Evolutionary conservation across 345 rosid genomes (phyloP).

Genomic region (Eucalyptus caleyi): DNA sequence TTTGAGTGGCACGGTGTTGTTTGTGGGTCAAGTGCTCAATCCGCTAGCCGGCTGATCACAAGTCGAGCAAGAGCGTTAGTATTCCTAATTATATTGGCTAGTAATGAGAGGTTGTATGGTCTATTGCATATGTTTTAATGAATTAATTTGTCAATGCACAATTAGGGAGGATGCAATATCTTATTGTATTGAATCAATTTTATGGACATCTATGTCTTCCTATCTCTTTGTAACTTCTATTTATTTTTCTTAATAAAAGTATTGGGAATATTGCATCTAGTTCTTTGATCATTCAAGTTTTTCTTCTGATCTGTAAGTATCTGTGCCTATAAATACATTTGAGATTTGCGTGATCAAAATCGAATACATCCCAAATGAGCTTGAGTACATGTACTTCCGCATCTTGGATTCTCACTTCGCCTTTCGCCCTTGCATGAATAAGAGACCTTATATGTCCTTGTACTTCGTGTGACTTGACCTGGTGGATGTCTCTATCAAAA

Average conservation of each 20-base stretch:
- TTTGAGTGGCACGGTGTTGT: not conserved
- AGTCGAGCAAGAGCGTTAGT: not conserved
- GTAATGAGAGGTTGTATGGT: not conserved
- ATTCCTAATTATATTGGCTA: not conserved
- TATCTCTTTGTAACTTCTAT: not conserved
- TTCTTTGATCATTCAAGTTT: not conserved
- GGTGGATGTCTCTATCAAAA: not conserved
- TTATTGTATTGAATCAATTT: not conserved
- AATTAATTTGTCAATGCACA: not conserved
- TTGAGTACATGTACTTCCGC: not conserved
- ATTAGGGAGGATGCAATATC: not conserved
- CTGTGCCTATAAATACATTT: not conserved
- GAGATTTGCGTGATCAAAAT: not conserved
- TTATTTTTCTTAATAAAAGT: not conserved
- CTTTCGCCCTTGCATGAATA: not conserved
- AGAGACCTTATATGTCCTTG: not conserved
- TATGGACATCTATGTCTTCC: not conserved
- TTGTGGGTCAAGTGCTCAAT: slow-evolving; percentile 1
- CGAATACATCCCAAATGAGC: not conserved
- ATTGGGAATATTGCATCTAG: not conserved
- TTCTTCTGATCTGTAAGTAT: not conserved
- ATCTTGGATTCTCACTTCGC: not conserved
- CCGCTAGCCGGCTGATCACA: not conserved
- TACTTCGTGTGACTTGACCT: not conserved
- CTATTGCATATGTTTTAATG: not conserved